phyloP scores from a whole-genome alignment of 1,139 yeast genomes.

The Hemisphaericaspora xylanilytica region DNA sequence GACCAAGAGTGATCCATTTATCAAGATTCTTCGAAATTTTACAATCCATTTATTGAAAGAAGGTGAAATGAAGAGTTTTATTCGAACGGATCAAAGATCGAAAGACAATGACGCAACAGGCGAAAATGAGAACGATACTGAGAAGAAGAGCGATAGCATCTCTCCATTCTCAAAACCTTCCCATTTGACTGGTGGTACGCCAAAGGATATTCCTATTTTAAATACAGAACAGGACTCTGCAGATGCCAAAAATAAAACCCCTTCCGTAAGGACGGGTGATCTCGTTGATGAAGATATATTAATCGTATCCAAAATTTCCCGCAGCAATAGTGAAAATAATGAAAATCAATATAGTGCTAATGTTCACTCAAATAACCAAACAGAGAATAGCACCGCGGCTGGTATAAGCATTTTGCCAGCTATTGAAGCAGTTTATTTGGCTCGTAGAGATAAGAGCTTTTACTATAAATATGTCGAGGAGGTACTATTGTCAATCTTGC shows the following conservation, averaged over 20 bases:
- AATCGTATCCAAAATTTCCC: constrained; percentile 13
- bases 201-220: too few relatives aligned
- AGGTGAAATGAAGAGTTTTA: constrained; percentile 38
- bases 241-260: constrained; percentile 1
- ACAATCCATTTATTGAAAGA: constrained; percentile 33
- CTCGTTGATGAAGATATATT: constrained; percentile 12
- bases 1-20: constrained; percentile 43
- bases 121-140: background rate
- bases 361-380: too few relatives aligned
- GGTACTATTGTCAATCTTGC: constrained; percentile 31
- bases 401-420: constrained; percentile 20
- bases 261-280: background rate
- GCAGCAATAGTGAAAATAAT: background rate
- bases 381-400: too few relatives aligned
- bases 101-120: constrained; percentile 1
- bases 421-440: constrained; percentile 19
- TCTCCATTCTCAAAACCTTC: constrained; percentile 6
- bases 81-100: constrained; percentile 18
- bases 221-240: too few relatives aligned
- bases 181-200: background rate
- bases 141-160: background rate
- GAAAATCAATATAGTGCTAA: too few relatives aligned
- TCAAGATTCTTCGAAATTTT: constrained; percentile 38
- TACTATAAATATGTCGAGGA: constrained; percentile 32
- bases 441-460: constrained; percentile 19